Conservation (phyloP, 2,329 filamentous ascomycete genomes). For the Alternaria solani region DNA sequence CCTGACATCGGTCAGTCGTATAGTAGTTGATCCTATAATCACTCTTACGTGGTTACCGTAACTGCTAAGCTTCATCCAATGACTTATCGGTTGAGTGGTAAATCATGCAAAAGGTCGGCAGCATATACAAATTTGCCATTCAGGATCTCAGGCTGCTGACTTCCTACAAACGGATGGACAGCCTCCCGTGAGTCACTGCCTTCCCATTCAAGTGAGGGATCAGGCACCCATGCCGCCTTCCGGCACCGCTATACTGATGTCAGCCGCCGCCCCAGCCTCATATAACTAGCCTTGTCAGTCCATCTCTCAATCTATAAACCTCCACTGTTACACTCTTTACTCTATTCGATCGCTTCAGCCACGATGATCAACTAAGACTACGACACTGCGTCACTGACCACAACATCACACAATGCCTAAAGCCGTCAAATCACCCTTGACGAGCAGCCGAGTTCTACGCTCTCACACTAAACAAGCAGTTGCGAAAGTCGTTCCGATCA, state of each 20-base stretch:
- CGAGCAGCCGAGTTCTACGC: constrained; percentile 19
- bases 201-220: background rate
- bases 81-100: background rate
- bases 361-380: background rate
- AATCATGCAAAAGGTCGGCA: background rate
- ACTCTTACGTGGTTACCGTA: background rate
- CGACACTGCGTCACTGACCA: background rate
- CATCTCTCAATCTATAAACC: background rate
- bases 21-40: background rate
- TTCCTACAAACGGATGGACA: background rate
- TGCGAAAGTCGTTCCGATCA: background rate
- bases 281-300: background rate
- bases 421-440: background rate
- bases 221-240: constrained; percentile 8
- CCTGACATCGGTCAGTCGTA: background rate
- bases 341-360: background rate
- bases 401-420: background rate
- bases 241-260: background rate
- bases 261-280: constrained; percentile 9
- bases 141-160: background rate
- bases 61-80: background rate
- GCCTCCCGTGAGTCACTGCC: background rate
- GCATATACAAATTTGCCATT: background rate
- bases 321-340: background rate
- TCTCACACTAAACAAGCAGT: constrained; percentile 18